Evolutionary conservation across 305 asterid genomes (phyloP), one percentile per base, ranked within the genome.

Genomic region (Fraxinus velutina): DNA sequence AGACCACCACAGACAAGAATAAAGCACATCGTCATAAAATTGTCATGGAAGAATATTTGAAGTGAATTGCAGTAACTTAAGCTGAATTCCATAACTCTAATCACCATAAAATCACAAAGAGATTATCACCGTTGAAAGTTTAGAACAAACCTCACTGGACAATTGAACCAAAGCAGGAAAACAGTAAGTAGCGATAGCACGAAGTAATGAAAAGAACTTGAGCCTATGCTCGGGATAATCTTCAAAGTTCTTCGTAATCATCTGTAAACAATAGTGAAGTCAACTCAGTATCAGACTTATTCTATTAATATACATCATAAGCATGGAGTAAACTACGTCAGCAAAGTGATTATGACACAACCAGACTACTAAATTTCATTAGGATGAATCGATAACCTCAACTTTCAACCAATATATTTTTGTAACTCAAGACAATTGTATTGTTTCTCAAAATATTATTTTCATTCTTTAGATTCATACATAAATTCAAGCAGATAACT

Each of bases 161-260:
- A 96, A 89, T 79, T 47, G 96, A 80, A 96, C 91, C 83, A 94
- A 86, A 86, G 99, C 98, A 71, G 93, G 92, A 86, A 96, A 96
- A 86, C 99, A 96, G 73, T 94, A 92, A 0, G 94, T 89, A 73
- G 99, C 98, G 84, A 96, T 94, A 83, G 98, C 99, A 79, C 91
- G 92, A 72, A 96, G 97, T 83, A 96, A 86, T 0, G 99, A 94
- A 81, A 96, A 96, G 84, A 96, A 96, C 90, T 96, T 96, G 79
- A 96, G 98, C 57, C 99, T 92, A 79, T 96, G 98, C 89, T 96
- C 99, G 1, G 99, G 99, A 89, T 96, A 96, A 87, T 96, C 98
- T 85, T 96, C 99, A 80, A 96, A 96, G 81, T 96, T 96, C 86
- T 92, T 93, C 0, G 99, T 96, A 74, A 94, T 96, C 99, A 96